Conservation (phyloP, 139 green algal species). For the Chlamydomonas sphaeroides region DNA sequence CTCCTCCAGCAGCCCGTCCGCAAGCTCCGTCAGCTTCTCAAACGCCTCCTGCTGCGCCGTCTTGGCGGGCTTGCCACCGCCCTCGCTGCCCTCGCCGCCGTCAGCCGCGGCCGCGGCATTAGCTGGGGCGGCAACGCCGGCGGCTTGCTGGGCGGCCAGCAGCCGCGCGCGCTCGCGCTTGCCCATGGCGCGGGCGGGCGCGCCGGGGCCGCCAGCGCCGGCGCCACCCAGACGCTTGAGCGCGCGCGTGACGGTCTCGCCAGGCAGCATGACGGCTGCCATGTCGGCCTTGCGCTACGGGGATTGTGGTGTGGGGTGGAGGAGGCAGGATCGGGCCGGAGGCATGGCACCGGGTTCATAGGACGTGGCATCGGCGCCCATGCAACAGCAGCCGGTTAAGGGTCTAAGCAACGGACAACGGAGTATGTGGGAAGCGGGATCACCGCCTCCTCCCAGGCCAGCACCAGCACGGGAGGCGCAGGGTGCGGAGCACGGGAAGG, state of each 20-base stretch:
- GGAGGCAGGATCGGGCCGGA: too few species aligned
- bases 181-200: conserved; percentile 47
- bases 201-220: not conserved
- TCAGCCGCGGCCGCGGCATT: not conserved
- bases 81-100: not conserved
- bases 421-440: too few species aligned
- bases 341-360: too few species aligned
- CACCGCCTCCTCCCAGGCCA: too few species aligned
- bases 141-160: conserved; percentile 38
- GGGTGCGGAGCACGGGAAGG: too few species aligned
- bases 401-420: too few species aligned
- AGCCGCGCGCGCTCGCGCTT: conserved; percentile 58
- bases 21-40: conserved; percentile 51
- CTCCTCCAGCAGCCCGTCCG: conserved; percentile 54
- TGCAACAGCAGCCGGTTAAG: too few species aligned
- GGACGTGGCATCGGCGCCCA: too few species aligned
- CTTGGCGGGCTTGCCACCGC: not conserved
- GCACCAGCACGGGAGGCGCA: too few species aligned
- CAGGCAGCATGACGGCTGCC: conserved; percentile 60
- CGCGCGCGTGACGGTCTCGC: conserved; percentile 68
- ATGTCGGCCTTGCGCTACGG: conserved; percentile 55
- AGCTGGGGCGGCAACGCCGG: conserved; percentile 13
- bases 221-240: conserved; percentile 72
- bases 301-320: not conserved
- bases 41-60: conserved; percentile 30